These are phyloP conservation scores for Ophiostoma sp. DNA, from an alignment of 2,329 filamentous ascomycete genomes.

Conservation along the genomic window DNA sequence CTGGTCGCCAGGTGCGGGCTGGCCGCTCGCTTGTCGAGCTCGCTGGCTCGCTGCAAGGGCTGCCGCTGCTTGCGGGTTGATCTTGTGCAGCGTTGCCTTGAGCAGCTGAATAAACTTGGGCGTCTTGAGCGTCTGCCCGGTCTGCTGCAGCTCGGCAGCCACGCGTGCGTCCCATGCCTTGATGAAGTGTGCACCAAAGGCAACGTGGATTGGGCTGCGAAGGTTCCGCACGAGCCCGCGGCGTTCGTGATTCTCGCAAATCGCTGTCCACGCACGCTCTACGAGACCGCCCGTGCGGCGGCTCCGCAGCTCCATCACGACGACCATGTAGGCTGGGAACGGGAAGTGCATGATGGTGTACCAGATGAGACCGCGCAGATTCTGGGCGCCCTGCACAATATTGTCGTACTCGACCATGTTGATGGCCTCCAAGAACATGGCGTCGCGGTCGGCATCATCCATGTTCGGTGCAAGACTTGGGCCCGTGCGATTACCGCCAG, in stretches of 20 bases:
- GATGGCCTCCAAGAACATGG: conserved; percentile 50
- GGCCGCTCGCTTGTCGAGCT: conserved; percentile 9
- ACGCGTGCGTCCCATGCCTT: conserved; percentile 59
- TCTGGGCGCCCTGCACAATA: conserved; percentile 47
- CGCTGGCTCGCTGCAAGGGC: conserved; percentile 9
- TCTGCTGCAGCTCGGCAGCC: conserved; percentile 39
- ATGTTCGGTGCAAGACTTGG: conserved; percentile 4
- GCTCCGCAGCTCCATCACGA: conserved; percentile 51
- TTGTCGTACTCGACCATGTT: conserved; percentile 57
- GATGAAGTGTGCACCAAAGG: conserved; percentile 54
- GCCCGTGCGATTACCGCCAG: background rate
- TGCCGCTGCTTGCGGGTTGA: conserved; percentile 8
- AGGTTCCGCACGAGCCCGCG: conserved; percentile 46
- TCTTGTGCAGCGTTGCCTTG: conserved; percentile 38
- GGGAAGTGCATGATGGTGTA: conserved; percentile 57
- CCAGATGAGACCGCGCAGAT: conserved; percentile 51
- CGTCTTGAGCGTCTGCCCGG: conserved; percentile 40
- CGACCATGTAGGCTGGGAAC: conserved; percentile 56
- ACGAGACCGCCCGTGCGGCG: conserved; percentile 51
- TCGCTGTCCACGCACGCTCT: conserved; percentile 54
- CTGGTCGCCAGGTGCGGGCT: background rate
- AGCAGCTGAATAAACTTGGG: conserved; percentile 47
- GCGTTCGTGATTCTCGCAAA: conserved; percentile 50
- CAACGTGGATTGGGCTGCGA: conserved; percentile 52
- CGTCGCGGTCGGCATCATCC: conserved; percentile 46